A percentile compares a stretch with the other conserved stretches of the same genome.
phyloP scores from a whole-genome alignment of 2,329 filamentous ascomycete genomes.

The Mariannaea elegans region DNA sequence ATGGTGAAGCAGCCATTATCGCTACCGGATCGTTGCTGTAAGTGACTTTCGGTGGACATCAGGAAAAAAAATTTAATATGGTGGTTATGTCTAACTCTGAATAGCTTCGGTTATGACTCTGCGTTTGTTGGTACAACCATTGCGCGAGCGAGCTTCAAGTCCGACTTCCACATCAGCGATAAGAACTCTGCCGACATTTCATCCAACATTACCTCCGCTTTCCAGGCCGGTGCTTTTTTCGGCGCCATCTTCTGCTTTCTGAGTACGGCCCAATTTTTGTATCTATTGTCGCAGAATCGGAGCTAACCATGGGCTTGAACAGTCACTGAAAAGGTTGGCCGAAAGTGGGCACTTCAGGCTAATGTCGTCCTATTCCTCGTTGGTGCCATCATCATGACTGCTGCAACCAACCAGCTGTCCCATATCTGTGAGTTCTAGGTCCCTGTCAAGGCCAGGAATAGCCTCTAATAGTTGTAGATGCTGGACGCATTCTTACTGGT shows the following conservation, averaged over 20 bases:
- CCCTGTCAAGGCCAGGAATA: rapidly evolving
- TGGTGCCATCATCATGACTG: slow-evolving; percentile 55
- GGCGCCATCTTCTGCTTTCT: slow-evolving; percentile 59
- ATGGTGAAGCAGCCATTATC: slow-evolving; percentile 57
- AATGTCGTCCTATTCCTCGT: slow-evolving; percentile 55
- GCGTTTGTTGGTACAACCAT: slow-evolving; percentile 65
- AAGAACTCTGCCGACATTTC: slow-evolving; percentile 44
- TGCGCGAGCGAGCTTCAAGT: slow-evolving; percentile 56
- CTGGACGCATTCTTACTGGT: slow-evolving; percentile 65
- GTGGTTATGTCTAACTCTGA: not conserved
- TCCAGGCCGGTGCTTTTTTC: slow-evolving; percentile 62
- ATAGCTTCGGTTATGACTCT: slow-evolving; percentile 61
- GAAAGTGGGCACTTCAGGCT: slow-evolving; percentile 59
- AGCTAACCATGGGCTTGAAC: not conserved
- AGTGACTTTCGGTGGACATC: no score
- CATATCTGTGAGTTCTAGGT: slow-evolving; percentile 49
- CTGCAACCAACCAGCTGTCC: slow-evolving; percentile 50
- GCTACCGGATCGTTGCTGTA: slow-evolving; percentile 56
- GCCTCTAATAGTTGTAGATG: slow-evolving; percentile 51
- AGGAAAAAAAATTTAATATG: no score
- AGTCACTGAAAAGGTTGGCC: slow-evolving; percentile 59
- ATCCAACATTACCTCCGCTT: slow-evolving; percentile 56
- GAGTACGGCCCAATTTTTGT: slow-evolving; percentile 29
- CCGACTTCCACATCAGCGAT: slow-evolving; percentile 48
- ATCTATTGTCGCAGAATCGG: no score